Percentiles rank a stretch among this genome's conserved stretches.
phyloP scores from a whole-genome alignment of 2,329 filamentous ascomycete species.

The Sporothrix pallida region DNA sequence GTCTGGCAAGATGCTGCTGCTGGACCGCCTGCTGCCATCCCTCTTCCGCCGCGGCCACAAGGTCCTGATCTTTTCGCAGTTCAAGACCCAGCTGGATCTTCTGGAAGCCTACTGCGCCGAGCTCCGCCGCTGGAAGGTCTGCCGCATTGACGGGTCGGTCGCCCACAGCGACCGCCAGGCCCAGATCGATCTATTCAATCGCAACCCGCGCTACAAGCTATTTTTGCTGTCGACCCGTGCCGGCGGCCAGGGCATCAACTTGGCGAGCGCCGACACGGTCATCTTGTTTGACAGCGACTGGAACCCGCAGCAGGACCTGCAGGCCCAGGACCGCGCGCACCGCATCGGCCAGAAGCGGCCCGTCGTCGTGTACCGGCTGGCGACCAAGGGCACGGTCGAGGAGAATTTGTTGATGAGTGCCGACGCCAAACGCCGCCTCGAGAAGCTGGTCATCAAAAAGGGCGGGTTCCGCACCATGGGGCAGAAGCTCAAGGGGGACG shows the following conservation, averaged over 20 bases:
- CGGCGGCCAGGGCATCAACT: conserved; percentile 93
- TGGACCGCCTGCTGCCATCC: conserved; percentile 81
- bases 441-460: conserved; percentile 95
- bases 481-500: conserved; percentile 60
- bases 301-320: conserved; percentile 96
- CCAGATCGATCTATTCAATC: conserved; percentile 77
- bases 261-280: conserved; percentile 89
- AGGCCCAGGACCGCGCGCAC: conserved; percentile 94
- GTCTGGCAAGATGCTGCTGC: conserved; percentile 93
- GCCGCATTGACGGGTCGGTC: conserved; percentile 89
- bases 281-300: conserved; percentile 88
- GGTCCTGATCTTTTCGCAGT: conserved; percentile 94
- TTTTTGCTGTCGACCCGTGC: conserved; percentile 91
- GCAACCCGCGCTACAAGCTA: conserved; percentile 67
- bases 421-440: conserved; percentile 87
- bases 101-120: conserved; percentile 82
- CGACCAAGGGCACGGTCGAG: conserved; percentile 91
- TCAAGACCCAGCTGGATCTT: conserved; percentile 91
- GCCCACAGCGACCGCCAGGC: conserved; percentile 72
- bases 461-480: conserved; percentile 77
- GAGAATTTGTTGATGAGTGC: conserved; percentile 85
- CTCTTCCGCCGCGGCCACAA: conserved; percentile 81
- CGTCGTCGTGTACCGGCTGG: conserved; percentile 91
- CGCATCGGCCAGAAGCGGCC: conserved; percentile 92
- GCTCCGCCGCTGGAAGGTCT: conserved; percentile 80